Base-by-base conservation (phyloP, 1,284 basidiomycete genomes). In the Sanghuangporus sanghuang region DNA sequence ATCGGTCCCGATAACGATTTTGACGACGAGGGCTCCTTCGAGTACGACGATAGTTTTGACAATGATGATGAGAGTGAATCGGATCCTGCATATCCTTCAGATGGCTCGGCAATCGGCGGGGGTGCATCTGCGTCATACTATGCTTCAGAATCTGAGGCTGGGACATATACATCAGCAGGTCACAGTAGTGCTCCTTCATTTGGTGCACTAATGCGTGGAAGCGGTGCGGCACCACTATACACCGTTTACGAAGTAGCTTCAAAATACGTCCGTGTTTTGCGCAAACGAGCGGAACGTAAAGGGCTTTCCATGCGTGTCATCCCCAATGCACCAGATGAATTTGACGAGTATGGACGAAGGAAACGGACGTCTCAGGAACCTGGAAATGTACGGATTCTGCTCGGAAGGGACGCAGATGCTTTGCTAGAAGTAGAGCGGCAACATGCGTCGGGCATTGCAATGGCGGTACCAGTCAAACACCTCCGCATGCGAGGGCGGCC, bases 221-320 rank as follows among this genome's bases (percentile, higher is more conserved):
- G 44, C 61, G 55, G 49, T 14, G 61, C 61, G 11, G 18, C 48
- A n/a, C 61, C 40, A 35, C 44, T 62, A 8, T 35, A 32, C 9
- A 53, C 49, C 6, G 46, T 44, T 35, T 57, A 57, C 38, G 58
- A 59, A 23, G 46, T 64, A 23, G 62, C 27, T 16, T 50, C 18
- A 5, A 64, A 59, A 39, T 59, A 64, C 36, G 57, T 64, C 4
- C 62, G 49, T 16, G 52, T 64, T 38, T 53, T 59, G 12, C 49
- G 46, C 11, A 21, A 56, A 14, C 44, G 56, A 16, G 61, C 61
- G 23, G 32, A 23, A 14, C 44, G 55, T 23, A 32, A 32, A 21
- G 61, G 61, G 23, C 18, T 23, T 18, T 21, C 27, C 5, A 14
- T 44, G 23, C 36, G 38, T 46, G 44, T 63, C 35, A 38, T 61